Base-by-base conservation (phyloP, 345 rosid species). In the Capsella bursapastoris region DNA sequence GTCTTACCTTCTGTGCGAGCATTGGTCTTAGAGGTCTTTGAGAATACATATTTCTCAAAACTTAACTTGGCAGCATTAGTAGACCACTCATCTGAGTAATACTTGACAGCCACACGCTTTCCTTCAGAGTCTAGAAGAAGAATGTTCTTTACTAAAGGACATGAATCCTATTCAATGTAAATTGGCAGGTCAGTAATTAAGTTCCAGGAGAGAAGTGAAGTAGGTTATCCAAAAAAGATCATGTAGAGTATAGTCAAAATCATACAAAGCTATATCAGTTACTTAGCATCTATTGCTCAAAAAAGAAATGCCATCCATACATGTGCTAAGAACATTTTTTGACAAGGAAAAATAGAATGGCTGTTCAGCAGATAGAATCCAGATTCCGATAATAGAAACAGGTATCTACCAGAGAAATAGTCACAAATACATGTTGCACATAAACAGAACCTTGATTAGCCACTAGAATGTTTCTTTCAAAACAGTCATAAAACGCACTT, bases 111-210 rank as follows among this genome's bases (percentile, higher is more conserved):
- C 35, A 94, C 88, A 55, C 97, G 98, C 74, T 90, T 94, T 60
- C 97, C 98, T 81, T 94, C 95, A 28, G 98, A 88, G 73, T 94
- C 98, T 27, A 94, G 87, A 74, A 94, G 83, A 68, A 94, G 91
- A 85, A 91, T 86, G 82, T 90, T 94, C 79, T 94, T 94, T 16
- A 94, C 84, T 34, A 80, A 67, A 49, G 97, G 96, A 82, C 96
- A 91, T 5, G 80, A 74, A 68, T 89, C 96, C 97, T 93, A 57
- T 51, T 34, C 50, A 66, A 62, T 29, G 43, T 66, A 35, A 18
- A 31, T 61, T n/a, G 13, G 32, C 35, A 3, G 18, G 31, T 55
- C 45, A 69, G 65, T 45, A 59, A 25, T 68, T 11, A 63, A 29
- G 58, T 61, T 44, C 8, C 14, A 8, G 63, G 31, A 15, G 51